phyloP scores from a whole-genome alignment of 192 early-diverging fungal genomes.

The Linnemannia zychae region DNA sequence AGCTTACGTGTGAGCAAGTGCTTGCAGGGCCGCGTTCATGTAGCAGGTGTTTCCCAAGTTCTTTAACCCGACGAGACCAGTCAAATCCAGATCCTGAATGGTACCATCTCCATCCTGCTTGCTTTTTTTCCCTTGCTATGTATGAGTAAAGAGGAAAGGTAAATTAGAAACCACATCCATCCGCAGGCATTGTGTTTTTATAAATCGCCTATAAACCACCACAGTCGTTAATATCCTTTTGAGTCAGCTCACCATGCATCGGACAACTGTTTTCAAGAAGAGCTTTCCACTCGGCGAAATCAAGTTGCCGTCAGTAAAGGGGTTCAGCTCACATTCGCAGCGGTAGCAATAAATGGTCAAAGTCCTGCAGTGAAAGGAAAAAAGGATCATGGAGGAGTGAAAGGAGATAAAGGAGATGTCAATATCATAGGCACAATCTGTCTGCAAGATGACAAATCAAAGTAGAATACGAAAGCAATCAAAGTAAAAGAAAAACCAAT shows the following conservation, averaged over 20 bases:
- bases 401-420: background rate
- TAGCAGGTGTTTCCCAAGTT: slow-evolving; percentile 61
- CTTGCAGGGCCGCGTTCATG: slow-evolving; percentile 58
- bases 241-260: slow-evolving; percentile 51
- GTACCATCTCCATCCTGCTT: slow-evolving; percentile 42
- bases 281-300: slow-evolving; percentile 32
- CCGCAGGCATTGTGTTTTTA: background rate
- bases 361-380: slow-evolving; percentile 12
- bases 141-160: background rate
- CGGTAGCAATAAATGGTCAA: slow-evolving; percentile 55
- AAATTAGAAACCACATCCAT: slow-evolving; percentile 1
- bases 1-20: slow-evolving; percentile 57
- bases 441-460: background rate
- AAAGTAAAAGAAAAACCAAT: background rate
- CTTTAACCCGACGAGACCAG: slow-evolving; percentile 58
- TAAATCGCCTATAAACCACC: background rate
- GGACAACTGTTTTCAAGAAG: slow-evolving; percentile 53
- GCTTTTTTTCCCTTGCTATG: slow-evolving; percentile 46
- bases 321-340: slow-evolving; percentile 56
- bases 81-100: slow-evolving; percentile 50
- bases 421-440: background rate
- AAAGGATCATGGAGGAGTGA: background rate
- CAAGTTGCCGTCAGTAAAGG: slow-evolving; percentile 26
- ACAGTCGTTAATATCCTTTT: background rate
- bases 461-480: background rate